Conservation (phyloP, 306 rosid species). For the Cicer pinnatifidum region DNA sequence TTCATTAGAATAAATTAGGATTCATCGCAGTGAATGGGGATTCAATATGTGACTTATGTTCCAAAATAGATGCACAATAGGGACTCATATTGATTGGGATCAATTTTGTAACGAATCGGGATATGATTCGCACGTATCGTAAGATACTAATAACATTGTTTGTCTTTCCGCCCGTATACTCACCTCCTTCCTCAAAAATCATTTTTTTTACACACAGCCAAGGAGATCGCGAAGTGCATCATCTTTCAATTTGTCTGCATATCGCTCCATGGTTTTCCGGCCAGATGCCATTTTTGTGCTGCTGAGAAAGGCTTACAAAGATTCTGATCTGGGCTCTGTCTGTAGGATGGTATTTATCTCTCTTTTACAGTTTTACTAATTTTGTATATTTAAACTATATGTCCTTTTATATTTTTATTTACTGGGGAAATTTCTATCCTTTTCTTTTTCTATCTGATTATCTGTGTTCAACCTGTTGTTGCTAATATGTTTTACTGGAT, state of each 20-base stretch:
- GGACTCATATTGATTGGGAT: background rate
- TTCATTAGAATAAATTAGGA: background rate
- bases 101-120: background rate
- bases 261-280: constrained; percentile 71
- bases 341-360: constrained; percentile 75
- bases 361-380: constrained; percentile 21
- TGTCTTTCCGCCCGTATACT: constrained; percentile 23
- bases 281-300: constrained; percentile 78
- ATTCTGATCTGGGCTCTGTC: constrained; percentile 75
- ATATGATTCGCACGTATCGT: background rate
- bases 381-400: constrained; percentile 7
- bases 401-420: constrained; percentile 27
- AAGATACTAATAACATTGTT: constrained; percentile 10
- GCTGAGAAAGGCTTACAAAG: constrained; percentile 87
- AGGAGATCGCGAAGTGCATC: constrained; percentile 72
- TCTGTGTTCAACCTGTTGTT: constrained; percentile 35
- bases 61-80: background rate
- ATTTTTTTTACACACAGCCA: constrained; percentile 62
- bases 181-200: background rate
- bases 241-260: constrained; percentile 63
- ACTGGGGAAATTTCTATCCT: background rate
- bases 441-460: constrained; percentile 1
- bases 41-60: background rate
- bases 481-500: constrained; percentile 35
- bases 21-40: background rate